Percentiles rank a stretch among this genome's conserved stretches.
Conservation (phyloP, 345 rosid species). For the Brassica nigra region DNA sequence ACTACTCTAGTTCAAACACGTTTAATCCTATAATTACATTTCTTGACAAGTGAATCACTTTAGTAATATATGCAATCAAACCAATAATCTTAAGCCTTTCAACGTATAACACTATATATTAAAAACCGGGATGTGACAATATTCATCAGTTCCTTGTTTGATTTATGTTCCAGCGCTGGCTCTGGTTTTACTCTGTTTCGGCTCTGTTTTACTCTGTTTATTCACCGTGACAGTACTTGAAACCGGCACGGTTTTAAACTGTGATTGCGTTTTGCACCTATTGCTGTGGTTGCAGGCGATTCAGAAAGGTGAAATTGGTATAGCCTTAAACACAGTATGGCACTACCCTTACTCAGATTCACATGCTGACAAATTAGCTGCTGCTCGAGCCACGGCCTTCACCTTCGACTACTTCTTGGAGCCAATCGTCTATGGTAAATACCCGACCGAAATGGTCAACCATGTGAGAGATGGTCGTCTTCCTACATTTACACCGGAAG, state of each 20-base stretch:
- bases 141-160: no score
- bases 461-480: slow-evolving; percentile 43
- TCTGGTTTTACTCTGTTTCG: background rate
- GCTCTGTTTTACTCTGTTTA: background rate
- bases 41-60: no score
- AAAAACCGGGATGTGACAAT: no score
- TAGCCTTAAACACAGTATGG: slow-evolving; percentile 40
- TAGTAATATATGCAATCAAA: no score
- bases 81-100: no score
- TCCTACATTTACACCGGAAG: slow-evolving; percentile 42
- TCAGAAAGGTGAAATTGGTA: slow-evolving; percentile 53
- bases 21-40: no score
- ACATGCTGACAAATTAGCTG: slow-evolving; percentile 34
- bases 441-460: slow-evolving; percentile 43
- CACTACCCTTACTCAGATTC: slow-evolving; percentile 43
- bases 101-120: no score
- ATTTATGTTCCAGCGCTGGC: no score
- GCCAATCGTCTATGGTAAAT: slow-evolving; percentile 44
- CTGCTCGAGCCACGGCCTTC: slow-evolving; percentile 47
- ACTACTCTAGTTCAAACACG: no score
- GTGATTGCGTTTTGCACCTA: background rate
- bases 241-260: background rate
- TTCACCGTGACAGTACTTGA: background rate
- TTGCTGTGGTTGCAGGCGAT: slow-evolving; percentile 34
- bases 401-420: slow-evolving; percentile 46